Base-by-base conservation (phyloP, 2,329 filamentous ascomycete species). In the Pezicula carpinea region DNA sequence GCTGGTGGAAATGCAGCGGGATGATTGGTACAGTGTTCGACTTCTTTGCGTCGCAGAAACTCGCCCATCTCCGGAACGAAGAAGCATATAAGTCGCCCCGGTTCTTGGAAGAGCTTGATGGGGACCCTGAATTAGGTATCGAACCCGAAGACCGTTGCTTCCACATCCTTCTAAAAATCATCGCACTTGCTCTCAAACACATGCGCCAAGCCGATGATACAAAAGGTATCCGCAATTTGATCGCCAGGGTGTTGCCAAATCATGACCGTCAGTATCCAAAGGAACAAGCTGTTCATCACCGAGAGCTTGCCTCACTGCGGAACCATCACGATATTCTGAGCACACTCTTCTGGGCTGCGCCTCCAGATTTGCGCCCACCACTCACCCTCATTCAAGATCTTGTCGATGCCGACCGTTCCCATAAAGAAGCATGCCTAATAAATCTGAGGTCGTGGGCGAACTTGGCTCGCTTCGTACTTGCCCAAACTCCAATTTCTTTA, bases 321-420 rank as follows among this genome's bases (percentile, higher is more conserved):
- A 87, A 87, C 50, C 83, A 87, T 50, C 82, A 86, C 49, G 82
- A 87, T 60, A 73, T 87, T 35, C 69, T 87, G 3, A 81, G 77
- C 53, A 83, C 80, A 1, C 68, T 87, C 4, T 86, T 79, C 59
- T 87, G 81, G 80, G 78, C 76, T 5, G 72, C 78, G 2, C 81
- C 82, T 7, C 59, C 70, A 2, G 72, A 75, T 3, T 57, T 79
- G 41, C 73, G 81, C 6, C 80, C 78, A 4, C 69, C 69, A 5
- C 64, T 76, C 1, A 70, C 73, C 46, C 66, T 79, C 17, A 73
- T 86, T 10, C 77, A 83, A 59, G 71, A 77, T 45, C 69, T 87
- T 2, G 79, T 87, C 3, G 62, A 68, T 15, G 77, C 81, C 0
- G 74, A 71, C 17, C 77, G 68, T 47, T 84, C 82, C 8, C 83